phyloP scores from a whole-genome alignment of 129 eudicot genomes.

The Gnaphalium uliginosum region DNA sequence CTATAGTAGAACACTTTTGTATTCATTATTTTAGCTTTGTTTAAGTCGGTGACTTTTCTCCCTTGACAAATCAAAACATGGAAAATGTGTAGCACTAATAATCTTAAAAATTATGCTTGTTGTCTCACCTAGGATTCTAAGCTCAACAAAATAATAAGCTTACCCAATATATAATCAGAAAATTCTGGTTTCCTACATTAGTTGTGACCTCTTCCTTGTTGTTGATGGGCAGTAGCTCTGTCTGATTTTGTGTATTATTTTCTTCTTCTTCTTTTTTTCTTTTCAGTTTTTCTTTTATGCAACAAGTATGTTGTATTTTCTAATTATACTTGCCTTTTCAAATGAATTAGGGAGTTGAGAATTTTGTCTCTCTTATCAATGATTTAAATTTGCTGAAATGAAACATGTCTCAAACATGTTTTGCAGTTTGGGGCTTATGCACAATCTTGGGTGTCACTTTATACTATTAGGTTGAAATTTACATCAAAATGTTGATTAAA shows the following conservation, averaged over 20 bases:
- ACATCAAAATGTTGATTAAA: conserved; percentile 12
- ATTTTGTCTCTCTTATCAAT: neutral
- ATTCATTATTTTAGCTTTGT: neutral
- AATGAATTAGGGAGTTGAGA: neutral
- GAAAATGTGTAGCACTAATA: no score
- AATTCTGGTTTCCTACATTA: no score
- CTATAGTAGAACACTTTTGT: neutral
- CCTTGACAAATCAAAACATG: neutral
- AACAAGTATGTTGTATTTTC: no score
- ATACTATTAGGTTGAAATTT: conserved; percentile 3
- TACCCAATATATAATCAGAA: no score
- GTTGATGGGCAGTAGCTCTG: no score
- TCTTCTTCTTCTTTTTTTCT: no score
- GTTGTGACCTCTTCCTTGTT: no score
- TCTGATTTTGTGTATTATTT: no score
- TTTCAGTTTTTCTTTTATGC: no score
- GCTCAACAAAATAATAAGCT: no score
- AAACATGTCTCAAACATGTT: conserved; percentile 31
- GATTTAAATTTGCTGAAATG: neutral
- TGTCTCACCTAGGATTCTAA: no score
- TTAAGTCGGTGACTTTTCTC: neutral
- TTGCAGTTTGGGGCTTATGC: conserved; percentile 9
- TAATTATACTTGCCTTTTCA: conserved; percentile 2
- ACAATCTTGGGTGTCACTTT: neutral
- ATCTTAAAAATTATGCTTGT: no score